phyloP scores from a whole-genome alignment of 208 protist genomes.

The Leishmania tropica region DNA sequence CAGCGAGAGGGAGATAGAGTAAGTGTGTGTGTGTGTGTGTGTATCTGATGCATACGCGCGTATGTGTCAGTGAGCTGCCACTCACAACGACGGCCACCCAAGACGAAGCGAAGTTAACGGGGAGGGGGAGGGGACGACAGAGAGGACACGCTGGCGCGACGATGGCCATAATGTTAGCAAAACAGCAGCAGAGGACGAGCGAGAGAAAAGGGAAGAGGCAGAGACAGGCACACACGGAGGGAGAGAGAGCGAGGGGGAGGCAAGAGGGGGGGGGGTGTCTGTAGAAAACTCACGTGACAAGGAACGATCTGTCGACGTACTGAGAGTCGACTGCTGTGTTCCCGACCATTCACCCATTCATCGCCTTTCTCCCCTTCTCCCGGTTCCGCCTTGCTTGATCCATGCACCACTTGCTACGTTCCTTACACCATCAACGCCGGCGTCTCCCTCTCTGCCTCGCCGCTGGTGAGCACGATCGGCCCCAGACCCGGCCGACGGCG shows the following conservation, averaged over 20 bases:
- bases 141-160: neutral
- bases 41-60: neutral
- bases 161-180: neutral
- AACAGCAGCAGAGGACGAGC: neutral
- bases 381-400: neutral
- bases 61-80: neutral
- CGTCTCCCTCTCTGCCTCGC: constrained; percentile 16
- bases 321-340: neutral
- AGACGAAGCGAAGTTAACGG: neutral
- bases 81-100: neutral
- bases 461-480: constrained; percentile 31
- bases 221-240: neutral
- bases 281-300: neutral
- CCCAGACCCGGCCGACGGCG: constrained; percentile 45
- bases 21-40: no score
- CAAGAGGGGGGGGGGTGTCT: neutral
- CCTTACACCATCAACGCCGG: constrained; percentile 7
- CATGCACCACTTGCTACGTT: neutral
- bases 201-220: neutral
- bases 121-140: neutral
- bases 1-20: neutral
- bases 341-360: neutral
- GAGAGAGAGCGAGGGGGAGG: neutral
- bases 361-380: neutral
- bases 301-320: neutral